Evolutionary conservation across 1,139 yeast species (phyloP).

Genomic region (Lodderomyces orthopsilosis): DNA sequence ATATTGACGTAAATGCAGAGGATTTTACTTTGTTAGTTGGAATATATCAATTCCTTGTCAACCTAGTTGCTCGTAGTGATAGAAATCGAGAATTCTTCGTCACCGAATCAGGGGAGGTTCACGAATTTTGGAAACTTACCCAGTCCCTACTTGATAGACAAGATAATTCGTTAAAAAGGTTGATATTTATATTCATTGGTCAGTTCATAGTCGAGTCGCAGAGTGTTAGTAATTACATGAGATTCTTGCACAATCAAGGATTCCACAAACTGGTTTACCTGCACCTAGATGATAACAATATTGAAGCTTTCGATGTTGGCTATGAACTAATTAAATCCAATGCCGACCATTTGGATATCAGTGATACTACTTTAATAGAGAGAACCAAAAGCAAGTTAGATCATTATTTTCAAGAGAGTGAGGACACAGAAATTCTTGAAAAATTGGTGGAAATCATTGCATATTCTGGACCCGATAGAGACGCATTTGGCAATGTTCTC

Average conservation of each 20-base stretch:
- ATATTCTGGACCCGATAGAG: constrained; percentile 17
- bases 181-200: constrained; percentile 23
- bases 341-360: background rate
- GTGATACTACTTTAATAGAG: constrained; percentile 7
- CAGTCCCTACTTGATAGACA: background rate
- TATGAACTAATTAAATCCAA: constrained; percentile 7
- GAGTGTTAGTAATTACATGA: constrained; percentile 12
- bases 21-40: constrained; percentile 1
- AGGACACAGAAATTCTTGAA: constrained; percentile 16
- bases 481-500: constrained; percentile 11
- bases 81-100: constrained; percentile 26
- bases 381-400: background rate
- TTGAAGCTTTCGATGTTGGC: constrained; percentile 6
- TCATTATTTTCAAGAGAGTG: background rate
- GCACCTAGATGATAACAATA: constrained; percentile 3
- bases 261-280: constrained; percentile 7
- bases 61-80: constrained; percentile 38
- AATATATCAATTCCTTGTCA: constrained; percentile 29
- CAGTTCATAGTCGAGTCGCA: constrained; percentile 37
- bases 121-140: constrained; percentile 23
- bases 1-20: constrained; percentile 15
- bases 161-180: background rate
- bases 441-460: constrained; percentile 18
- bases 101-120: constrained; percentile 12
- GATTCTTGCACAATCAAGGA: constrained; percentile 6